Percentiles rank a stretch among this genome's conserved stretches.
Conservation (phyloP, 768 basidiomycete species). For the Amanita pseudoporphyria region DNA sequence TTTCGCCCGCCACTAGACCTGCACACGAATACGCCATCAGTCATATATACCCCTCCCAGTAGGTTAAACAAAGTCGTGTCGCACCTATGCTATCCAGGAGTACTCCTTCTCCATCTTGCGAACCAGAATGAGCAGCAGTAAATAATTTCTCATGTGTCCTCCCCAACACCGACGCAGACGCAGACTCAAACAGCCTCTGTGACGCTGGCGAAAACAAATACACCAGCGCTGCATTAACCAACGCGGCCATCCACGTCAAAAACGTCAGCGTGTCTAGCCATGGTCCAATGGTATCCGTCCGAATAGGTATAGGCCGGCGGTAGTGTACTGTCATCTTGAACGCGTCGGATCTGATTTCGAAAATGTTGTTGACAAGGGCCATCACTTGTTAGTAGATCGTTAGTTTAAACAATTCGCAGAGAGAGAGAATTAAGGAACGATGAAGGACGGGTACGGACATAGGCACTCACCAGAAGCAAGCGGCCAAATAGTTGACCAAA, state of each 20-base stretch:
- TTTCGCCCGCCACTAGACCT: constrained; percentile 16
- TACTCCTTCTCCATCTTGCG: not conserved
- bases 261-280: constrained; percentile 88
- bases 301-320: constrained; percentile 75
- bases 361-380: constrained; percentile 85
- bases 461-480: constrained; percentile 57
- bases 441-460: no score
- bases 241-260: constrained; percentile 81
- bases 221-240: constrained; percentile 85
- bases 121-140: not conserved
- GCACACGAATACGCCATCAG: constrained; percentile 1
- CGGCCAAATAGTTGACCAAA: constrained; percentile 95
- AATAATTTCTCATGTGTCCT: constrained; percentile 6
- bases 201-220: constrained; percentile 68
- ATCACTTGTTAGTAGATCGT: constrained; percentile 34
- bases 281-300: constrained; percentile 87
- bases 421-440: no score
- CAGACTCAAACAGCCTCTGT: constrained; percentile 8
- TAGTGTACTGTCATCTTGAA: constrained; percentile 88
- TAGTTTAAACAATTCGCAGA: not conserved
- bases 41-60: no score
- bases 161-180: constrained; percentile 14
- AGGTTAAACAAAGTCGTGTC: not conserved
- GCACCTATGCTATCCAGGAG: not conserved
- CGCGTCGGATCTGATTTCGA: constrained; percentile 90